A percentile compares a stretch with the other conserved stretches of the same genome.
These are phyloP conservation scores for Cydonia oblonga DNA, from an alignment of 331 rosid genomes.

Conservation along the genomic window DNA sequence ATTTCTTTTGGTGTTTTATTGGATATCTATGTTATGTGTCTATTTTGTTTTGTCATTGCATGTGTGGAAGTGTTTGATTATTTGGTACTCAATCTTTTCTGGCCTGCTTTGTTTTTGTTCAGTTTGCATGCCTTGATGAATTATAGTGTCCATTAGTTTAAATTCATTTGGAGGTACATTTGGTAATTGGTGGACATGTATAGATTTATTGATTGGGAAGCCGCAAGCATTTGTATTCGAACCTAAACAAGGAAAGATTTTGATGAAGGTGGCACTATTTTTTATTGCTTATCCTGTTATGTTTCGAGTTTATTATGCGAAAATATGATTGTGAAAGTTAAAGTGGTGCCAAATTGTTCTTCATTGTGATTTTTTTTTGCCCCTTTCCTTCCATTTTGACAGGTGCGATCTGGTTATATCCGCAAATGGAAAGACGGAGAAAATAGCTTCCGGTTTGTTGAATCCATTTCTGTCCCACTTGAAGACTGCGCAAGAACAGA, in stretches of 20 bases:
- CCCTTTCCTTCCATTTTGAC: constrained; percentile 2
- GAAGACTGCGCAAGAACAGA: constrained; percentile 86
- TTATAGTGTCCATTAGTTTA: neutral
- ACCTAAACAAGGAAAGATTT: neutral
- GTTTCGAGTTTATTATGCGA: neutral
- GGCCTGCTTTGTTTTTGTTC: neutral
- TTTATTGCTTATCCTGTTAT: neutral
- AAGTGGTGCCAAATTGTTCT: neutral
- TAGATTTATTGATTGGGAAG: neutral
- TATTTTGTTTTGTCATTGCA: neutral
- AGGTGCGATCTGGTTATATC: constrained; percentile 90
- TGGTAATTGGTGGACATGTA: neutral
- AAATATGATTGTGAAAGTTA: neutral
- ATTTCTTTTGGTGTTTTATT: constrained; percentile 5
- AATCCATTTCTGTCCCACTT: constrained; percentile 88
- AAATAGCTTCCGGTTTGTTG: constrained; percentile 85
- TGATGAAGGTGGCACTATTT: neutral
- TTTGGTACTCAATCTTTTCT: neutral
- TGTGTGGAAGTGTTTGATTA: neutral
- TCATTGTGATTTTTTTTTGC: neutral
- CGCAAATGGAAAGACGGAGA: constrained; percentile 84
- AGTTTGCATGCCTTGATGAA: neutral
- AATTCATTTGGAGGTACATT: neutral
- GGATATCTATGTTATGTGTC: neutral
- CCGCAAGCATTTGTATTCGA: neutral